Evolutionary conservation across 345 rosid species (phyloP).

Genomic region (Aegle marmelos): DNA sequence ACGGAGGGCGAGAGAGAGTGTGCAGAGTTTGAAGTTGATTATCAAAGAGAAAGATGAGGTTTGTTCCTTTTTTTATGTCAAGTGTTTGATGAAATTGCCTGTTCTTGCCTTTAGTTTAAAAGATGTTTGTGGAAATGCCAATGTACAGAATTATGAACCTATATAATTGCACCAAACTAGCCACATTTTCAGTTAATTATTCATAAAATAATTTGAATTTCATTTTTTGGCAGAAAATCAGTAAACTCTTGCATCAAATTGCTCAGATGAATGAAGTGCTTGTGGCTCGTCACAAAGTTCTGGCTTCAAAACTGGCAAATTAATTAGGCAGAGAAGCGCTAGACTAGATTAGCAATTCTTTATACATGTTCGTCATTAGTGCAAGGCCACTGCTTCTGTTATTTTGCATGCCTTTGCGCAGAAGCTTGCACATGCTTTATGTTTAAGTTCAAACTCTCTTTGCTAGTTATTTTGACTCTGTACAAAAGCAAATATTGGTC

Average conservation of each 20-base stretch:
- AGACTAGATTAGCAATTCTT: conserved; percentile 4
- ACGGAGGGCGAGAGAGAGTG: conserved; percentile 17
- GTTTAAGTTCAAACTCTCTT: no score
- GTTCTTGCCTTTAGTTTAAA: neutral
- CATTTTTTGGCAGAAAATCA: conserved; percentile 40
- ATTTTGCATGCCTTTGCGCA: neutral
- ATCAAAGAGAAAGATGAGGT: conserved; percentile 55
- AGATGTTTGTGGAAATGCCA: conserved; percentile 27
- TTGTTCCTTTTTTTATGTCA: neutral
- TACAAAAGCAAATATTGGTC: no score
- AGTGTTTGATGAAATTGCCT: conserved; percentile 29
- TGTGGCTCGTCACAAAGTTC: conserved; percentile 41
- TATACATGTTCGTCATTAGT: neutral
- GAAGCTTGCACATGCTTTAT: neutral
- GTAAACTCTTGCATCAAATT: conserved; percentile 48
- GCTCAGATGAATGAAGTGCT: conserved; percentile 56
- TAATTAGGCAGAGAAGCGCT: neutral
- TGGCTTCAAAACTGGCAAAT: conserved; percentile 25
- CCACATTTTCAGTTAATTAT: neutral
- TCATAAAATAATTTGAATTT: neutral
- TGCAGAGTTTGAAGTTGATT: conserved; percentile 18
- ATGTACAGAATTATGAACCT: neutral
- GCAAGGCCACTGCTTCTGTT: neutral
- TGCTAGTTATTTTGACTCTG: no score
- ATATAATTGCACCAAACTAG: neutral